These are phyloP conservation scores for Citrus sp. DNA, from an alignment of 345 rosid species.

Conservation along the genomic window DNA sequence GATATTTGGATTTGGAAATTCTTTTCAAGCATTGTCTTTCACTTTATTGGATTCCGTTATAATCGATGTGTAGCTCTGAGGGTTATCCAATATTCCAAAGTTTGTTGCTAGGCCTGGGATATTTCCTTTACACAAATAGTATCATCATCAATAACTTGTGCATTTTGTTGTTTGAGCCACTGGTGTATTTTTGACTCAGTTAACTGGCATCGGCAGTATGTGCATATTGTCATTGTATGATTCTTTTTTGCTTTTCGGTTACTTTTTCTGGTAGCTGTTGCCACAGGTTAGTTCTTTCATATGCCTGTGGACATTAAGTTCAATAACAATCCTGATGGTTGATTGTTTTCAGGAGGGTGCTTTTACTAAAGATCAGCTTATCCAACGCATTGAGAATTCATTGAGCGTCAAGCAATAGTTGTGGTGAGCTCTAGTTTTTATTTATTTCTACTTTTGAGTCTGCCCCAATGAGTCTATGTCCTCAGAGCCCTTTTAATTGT, in stretches of 20 bases:
- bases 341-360: conserved; percentile 69
- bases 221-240: not conserved
- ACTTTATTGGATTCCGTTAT: not conserved
- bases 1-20: not conserved
- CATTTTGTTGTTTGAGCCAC: not conserved
- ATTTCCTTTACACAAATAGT: not conserved
- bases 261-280: not conserved
- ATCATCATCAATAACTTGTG: not conserved
- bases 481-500: not conserved
- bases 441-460: not conserved
- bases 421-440: conserved; percentile 9
- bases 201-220: not conserved
- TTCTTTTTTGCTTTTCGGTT: not conserved
- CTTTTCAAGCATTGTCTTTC: not conserved
- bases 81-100: not conserved
- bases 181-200: too few relatives aligned
- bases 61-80: not conserved
- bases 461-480: not conserved
- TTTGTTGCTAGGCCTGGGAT: not conserved
- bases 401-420: conserved; percentile 58
- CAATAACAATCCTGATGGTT: not conserved
- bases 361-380: conserved; percentile 56
- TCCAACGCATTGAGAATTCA: conserved; percentile 65
- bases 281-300: not conserved
- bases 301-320: not conserved